Base-by-base conservation (phyloP, 768 basidiomycete genomes). In the Leucosporidium creatinivorum region DNA sequence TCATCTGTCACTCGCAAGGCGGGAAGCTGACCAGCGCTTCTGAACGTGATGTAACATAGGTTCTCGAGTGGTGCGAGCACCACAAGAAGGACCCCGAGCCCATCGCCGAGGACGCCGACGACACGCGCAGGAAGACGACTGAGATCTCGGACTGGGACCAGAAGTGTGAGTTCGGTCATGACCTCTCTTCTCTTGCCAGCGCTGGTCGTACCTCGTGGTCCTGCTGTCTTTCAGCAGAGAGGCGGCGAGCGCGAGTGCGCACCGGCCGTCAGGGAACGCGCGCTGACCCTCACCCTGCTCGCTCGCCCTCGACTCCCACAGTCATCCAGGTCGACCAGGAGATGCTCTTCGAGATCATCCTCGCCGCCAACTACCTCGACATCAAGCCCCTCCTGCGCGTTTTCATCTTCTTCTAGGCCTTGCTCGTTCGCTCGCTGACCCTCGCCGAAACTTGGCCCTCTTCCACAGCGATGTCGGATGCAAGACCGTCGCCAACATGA, bases 401-500 rank as follows among this genome's bases (percentile, higher is more conserved):
- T 31, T 7, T 21, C 28, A 15, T 33, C 31, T 23, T 18, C n/a
- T 39, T 47, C 39, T 31, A 39, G 7, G 15, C 5, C 44, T 48
- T 57, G 5, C n/a, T n/a, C 10, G 4, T 47, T 19, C 39, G 39
- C 4, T 48, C 21, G 3, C 50, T 55, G 36, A 26, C 33, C 33
- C 25, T 3, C 25, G 1, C 44, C 18, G 7, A 36, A 26, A 10
- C 26, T 2, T 30, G n/a, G 1, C 18, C 5, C 25, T 50, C 3
- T 36, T 23, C 56, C 6, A 33, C 67, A 94, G 92, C 73, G 93
- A 96, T 76, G 91, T 96, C 67, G 93, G 93, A 1, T 96, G 93
- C 85, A 94, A 96, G 83, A 96, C 92, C 5, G 93, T 96, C 7
- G 96, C 96, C 19, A 98, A 98, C 84, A 99, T 98, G 96, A 98